These are phyloP conservation scores for Thuja plicata DNA, from an alignment of 83 land plant genomes.

Conservation along the genomic window DNA sequence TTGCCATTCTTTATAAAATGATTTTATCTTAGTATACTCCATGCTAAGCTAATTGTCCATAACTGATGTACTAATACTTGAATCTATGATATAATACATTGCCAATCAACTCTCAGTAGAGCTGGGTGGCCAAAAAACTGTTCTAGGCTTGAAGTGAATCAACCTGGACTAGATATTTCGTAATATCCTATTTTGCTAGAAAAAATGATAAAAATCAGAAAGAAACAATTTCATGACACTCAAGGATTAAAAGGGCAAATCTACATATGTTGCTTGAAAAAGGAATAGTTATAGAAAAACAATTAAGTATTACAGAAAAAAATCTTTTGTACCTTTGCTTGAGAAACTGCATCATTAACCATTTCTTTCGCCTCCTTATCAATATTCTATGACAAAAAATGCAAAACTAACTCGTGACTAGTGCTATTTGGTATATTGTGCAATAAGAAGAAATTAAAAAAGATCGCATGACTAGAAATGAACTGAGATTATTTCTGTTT, in stretches of 20 bases:
- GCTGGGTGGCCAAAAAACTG: not conserved
- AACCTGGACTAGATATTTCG: not conserved
- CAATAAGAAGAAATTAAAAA: not conserved
- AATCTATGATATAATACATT: not conserved
- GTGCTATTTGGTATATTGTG: not conserved
- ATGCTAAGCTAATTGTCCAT: not conserved
- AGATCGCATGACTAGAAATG: not conserved
- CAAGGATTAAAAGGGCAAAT: not conserved
- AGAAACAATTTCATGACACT: not conserved
- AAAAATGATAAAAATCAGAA: not conserved
- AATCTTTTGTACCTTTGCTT: not conserved
- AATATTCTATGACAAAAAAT: conserved; percentile 7
- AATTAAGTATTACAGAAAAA: not conserved
- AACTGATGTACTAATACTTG: not conserved
- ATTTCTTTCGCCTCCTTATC: conserved; percentile 7
- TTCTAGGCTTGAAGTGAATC: not conserved
- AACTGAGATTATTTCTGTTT: not conserved
- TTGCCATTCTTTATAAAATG: not conserved
- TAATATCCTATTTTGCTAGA: not conserved
- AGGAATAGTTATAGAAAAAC: not conserved
- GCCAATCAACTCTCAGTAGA: not conserved
- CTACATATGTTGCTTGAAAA: not conserved
- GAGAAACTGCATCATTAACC: conserved; percentile 11
- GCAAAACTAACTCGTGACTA: not conserved
- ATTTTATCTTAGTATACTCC: not conserved